Evolutionary conservation across 2,329 filamentous ascomycete species (phyloP), one percentile per base, ranked within the genome.

Genomic region (Colletotrichum euphorbiae): DNA sequence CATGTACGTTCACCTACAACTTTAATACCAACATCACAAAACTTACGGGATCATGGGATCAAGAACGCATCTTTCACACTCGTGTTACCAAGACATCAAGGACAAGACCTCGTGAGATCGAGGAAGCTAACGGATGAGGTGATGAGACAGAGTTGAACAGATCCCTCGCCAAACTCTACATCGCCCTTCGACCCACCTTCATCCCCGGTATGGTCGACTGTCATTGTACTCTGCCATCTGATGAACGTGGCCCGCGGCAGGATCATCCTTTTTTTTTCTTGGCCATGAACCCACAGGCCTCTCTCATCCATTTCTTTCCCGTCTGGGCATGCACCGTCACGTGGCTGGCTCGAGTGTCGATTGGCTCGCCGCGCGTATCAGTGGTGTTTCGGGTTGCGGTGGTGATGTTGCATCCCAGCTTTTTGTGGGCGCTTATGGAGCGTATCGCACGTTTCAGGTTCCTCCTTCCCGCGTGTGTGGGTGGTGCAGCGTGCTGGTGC

Each of bases 381-480:
- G 62, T 62, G 48, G 50, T 67, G 67, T 69, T 69, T 69, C 67
- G 62, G 56, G 50, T 56, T 55, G 56, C 62, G 48, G 55, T 57
- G 36, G 67, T 36, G 36, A 19, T 64, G 40, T 65, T 48, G 42
- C 65, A 54, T 65, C 64, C 55, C 62, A 56, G 48, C 62, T 67
- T 38, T 50, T 60, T 40, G 62, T 66, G 66, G 61, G 62, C 54
- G 31, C 46, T 50, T 48, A 50, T 38, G 52, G 36, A 38, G 36
- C 36, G 13, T 15, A 54, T 51, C 55, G 40, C 31, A 40, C 42
- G 61, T 68, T 68, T 68, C 65, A 68, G 60, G 48, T 59, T 24
- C 43, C 17, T 38, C n/a, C 45, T 64, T 19, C 19, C 57, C n/a
- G 36, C 17, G 9, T 38, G 51, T 15, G n/a, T 54, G 50, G 15